Conservation (phyloP, 768 basidiomycete species). For the Boletellus emodensis region DNA sequence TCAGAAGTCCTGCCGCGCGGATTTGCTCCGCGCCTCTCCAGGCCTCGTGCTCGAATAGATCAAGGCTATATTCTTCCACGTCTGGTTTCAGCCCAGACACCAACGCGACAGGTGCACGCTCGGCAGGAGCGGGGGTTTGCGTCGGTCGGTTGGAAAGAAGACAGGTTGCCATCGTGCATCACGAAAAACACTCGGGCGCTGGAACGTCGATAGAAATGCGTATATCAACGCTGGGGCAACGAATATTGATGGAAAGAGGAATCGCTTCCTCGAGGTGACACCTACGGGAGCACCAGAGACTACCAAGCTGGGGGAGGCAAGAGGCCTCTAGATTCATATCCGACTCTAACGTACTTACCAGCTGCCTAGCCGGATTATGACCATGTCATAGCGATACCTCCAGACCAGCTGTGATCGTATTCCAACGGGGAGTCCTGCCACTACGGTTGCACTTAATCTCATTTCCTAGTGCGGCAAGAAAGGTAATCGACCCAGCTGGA, state of each 20-base stretch:
- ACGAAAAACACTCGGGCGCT: slow-evolving; percentile 57
- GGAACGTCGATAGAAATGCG: slow-evolving; percentile 72
- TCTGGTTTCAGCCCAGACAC: slow-evolving; percentile 26
- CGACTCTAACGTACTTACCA: background rate
- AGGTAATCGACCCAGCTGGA: too few species aligned
- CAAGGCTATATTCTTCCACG: slow-evolving; percentile 27
- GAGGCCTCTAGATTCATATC: background rate
- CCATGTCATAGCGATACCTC: too few species aligned
- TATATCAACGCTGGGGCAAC: slow-evolving; percentile 62
- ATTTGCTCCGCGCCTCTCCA: slow-evolving; percentile 63
- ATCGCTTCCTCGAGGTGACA: slow-evolving; percentile 67
- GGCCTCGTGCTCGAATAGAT: slow-evolving; percentile 49
- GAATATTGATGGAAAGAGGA: slow-evolving; percentile 65
- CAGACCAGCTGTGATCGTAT: too few species aligned
- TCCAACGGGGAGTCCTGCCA: too few species aligned
- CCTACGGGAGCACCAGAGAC: slow-evolving; percentile 37
- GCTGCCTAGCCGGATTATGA: too few species aligned
- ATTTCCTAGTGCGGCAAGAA: too few species aligned
- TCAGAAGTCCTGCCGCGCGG: slow-evolving; percentile 63
- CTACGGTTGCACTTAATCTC: too few species aligned
- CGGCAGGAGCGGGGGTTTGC: slow-evolving; percentile 73
- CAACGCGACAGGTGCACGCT: slow-evolving; percentile 38
- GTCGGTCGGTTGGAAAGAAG: slow-evolving; percentile 46
- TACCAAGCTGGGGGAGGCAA: too few species aligned
- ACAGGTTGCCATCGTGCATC: slow-evolving; percentile 71